A percentile compares a stretch with the other conserved stretches of the same genome.
phyloP scores from a whole-genome alignment of 352 stramenopile species.

The Globisporangium spinosum region DNA sequence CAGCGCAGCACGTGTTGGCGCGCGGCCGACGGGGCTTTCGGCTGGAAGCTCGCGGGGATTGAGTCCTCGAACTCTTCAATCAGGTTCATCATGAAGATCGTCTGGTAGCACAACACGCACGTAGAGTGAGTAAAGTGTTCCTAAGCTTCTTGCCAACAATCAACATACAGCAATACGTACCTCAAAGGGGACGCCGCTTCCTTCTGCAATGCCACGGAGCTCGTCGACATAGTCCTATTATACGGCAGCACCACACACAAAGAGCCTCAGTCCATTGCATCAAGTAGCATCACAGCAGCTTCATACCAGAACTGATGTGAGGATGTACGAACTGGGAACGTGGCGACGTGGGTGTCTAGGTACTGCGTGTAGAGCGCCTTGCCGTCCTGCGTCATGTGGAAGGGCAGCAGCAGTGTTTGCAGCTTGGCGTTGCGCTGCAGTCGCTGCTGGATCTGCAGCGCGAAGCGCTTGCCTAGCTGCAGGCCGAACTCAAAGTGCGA shows the following conservation, averaged over 20 bases:
- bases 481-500: constrained; percentile 65
- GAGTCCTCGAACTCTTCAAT: constrained; percentile 68
- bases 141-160: background rate
- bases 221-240: constrained; percentile 66
- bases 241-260: background rate
- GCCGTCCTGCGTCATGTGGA: constrained; percentile 34
- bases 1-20: constrained; percentile 44
- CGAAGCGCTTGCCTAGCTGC: constrained; percentile 45
- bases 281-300: background rate
- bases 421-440: constrained; percentile 43
- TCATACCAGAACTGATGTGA: background rate
- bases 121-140: background rate
- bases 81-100: constrained; percentile 72
- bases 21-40: constrained; percentile 15
- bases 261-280: background rate
- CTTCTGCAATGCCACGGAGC: constrained; percentile 53
- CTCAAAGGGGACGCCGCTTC: constrained; percentile 53
- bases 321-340: constrained; percentile 43
- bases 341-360: constrained; percentile 34
- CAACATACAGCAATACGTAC: constrained; percentile 2
- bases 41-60: constrained; percentile 39
- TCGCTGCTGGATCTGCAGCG: constrained; percentile 43
- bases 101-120: constrained; percentile 14
- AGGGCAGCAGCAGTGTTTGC: constrained; percentile 58
- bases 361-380: constrained; percentile 41